These are phyloP conservation scores for Plasmodium falciparum DNA, from an alignment of 169 alveolate species.

Conservation along the genomic window DNA sequence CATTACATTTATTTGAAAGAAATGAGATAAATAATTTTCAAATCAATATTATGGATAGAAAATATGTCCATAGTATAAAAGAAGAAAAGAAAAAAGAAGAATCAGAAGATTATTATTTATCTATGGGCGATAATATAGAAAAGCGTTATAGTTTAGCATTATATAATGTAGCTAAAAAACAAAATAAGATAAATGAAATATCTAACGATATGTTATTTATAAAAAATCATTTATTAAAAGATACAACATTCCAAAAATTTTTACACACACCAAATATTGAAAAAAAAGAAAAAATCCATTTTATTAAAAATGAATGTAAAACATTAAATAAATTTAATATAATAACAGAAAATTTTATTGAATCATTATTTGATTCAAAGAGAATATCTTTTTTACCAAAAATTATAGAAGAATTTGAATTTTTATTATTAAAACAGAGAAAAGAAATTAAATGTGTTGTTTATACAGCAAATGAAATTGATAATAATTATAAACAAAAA, in stretches of 20 bases:
- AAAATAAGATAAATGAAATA: constrained; percentile 63
- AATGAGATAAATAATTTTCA: too few species aligned
- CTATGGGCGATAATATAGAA: constrained; percentile 77
- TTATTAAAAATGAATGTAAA: constrained; percentile 68
- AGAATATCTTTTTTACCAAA: constrained; percentile 47
- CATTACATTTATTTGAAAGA: too few species aligned
- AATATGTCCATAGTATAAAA: not conserved
- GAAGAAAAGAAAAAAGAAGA: constrained; percentile 40
- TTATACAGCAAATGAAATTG: constrained; percentile 64
- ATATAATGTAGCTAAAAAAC: constrained; percentile 61
- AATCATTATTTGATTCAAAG: constrained; percentile 69
- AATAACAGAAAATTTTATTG: constrained; percentile 50
- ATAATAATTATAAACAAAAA: constrained; percentile 45
- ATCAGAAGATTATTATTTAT: constrained; percentile 32
- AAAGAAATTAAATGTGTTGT: constrained; percentile 74
- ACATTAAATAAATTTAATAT: constrained; percentile 33
- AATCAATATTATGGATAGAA: not conserved
- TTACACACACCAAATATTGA: constrained; percentile 70
- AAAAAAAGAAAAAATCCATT: constrained; percentile 34
- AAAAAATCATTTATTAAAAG: constrained; percentile 44
- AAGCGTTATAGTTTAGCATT: constrained; percentile 73
- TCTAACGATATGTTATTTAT: constrained; percentile 58
- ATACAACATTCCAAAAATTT: constrained; percentile 41
- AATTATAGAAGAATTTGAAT: constrained; percentile 69
- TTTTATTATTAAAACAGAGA: constrained; percentile 48